phyloP scores from a whole-genome alignment of 129 eudicot genomes.

The Dittrichia graveolens region DNA sequence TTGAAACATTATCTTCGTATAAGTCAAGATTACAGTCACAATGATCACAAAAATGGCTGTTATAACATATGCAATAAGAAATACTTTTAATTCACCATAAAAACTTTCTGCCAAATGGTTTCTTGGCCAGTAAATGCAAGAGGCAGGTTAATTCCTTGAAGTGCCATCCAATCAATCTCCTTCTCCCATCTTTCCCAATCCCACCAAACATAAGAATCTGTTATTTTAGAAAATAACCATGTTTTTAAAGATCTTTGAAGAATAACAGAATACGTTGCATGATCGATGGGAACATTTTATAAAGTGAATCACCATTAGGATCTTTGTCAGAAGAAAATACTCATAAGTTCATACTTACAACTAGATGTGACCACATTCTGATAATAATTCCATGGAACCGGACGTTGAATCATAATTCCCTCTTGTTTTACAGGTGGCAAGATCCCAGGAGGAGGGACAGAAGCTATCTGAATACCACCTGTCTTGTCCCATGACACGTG shows the following conservation, averaged over 20 bases:
- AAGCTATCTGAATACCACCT: conserved; percentile 80
- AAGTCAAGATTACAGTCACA: background rate
- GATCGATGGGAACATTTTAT: too few species aligned
- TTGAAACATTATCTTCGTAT: background rate
- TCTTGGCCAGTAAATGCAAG: conserved; percentile 96
- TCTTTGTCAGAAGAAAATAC: background rate
- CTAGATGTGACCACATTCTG: conserved; percentile 97
- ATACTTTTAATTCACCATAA: conserved; percentile 51
- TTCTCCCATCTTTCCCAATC: conserved; percentile 99
- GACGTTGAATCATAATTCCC: conserved; percentile 72
- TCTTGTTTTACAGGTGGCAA: conserved; percentile 71
- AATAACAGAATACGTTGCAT: background rate
- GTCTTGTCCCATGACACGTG: conserved; percentile 98
- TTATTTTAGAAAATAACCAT: conserved; percentile 9
- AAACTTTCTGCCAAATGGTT: conserved; percentile 98
- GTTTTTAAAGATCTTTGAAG: conserved; percentile 13
- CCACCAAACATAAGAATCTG: conserved; percentile 99
- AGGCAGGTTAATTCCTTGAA: conserved; percentile 94
- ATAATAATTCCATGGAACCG: conserved; percentile 94
- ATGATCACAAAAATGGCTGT: conserved; percentile 7
- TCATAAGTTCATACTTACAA: conserved; percentile 53
- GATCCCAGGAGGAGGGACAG: conserved; percentile 70
- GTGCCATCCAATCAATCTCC: conserved; percentile 99
- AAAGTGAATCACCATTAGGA: background rate
- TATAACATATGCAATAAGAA: conserved; percentile 5